Conservation (phyloP, 768 basidiomycete genomes). For the Phylloporus sp. region DNA sequence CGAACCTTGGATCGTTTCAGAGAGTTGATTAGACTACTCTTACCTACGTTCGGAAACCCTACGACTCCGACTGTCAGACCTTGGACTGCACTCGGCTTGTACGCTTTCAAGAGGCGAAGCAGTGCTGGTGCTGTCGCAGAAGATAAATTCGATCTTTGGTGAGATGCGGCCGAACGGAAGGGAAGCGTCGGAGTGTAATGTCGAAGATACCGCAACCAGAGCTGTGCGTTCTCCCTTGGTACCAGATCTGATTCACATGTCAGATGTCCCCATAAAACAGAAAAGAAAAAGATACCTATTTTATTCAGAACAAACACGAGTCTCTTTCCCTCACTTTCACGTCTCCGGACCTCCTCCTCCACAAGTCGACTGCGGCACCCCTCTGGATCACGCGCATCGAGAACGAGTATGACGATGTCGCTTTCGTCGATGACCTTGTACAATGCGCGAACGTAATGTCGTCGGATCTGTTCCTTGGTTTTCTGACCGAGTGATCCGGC, state of each 20-base stretch:
- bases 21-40: conserved; percentile 91
- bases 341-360: conserved; percentile 86
- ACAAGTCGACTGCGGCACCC: conserved; percentile 89
- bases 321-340: conserved; percentile 87
- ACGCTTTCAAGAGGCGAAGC: conserved; percentile 78
- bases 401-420: conserved; percentile 84
- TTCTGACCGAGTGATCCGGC: conserved; percentile 34
- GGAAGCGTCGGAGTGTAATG: conserved; percentile 91
- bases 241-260: conserved; percentile 64
- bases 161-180: conserved; percentile 75
- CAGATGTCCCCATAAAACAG: not conserved
- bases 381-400: conserved; percentile 94
- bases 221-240: conserved; percentile 80
- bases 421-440: conserved; percentile 92
- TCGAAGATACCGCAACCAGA: conserved; percentile 88
- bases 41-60: conserved; percentile 97
- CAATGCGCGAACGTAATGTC: conserved; percentile 72
- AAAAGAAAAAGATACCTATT: conserved; percentile 68
- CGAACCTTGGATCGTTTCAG: conserved; percentile 77
- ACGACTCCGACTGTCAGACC: conserved; percentile 87
- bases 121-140: conserved; percentile 73
- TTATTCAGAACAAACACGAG: conserved; percentile 96
- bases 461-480: conserved; percentile 67
- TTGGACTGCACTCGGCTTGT: conserved; percentile 60
- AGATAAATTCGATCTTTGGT: conserved; percentile 78